Conservation (phyloP, 345 rosid species). For the Eucalyptus microcorys region DNA sequence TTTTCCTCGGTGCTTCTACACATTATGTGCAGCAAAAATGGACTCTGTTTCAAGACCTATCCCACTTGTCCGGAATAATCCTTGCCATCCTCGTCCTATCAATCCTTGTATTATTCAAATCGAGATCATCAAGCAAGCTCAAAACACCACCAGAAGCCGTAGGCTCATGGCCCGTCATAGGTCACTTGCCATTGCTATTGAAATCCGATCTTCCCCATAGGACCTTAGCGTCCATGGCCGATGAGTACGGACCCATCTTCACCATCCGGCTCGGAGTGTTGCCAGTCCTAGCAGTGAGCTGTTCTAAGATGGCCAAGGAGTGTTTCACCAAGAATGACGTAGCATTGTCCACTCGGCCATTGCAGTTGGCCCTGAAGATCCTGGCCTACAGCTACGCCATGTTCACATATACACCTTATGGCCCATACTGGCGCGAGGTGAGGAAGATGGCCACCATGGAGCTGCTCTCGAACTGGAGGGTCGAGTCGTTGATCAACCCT, state of each 20-base stretch:
- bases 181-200: slow-evolving; percentile 13
- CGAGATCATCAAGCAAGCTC: background rate
- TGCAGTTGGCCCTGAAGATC: background rate
- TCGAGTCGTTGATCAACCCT: background rate
- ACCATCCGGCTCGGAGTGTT: slow-evolving; percentile 13
- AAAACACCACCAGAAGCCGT: background rate
- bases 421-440: slow-evolving; percentile 18
- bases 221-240: slow-evolving; percentile 13
- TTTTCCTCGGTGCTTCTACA: background rate
- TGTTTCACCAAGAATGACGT: slow-evolving; percentile 9
- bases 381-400: slow-evolving; percentile 8
- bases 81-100: background rate
- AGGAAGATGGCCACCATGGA: slow-evolving; percentile 7
- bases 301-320: slow-evolving; percentile 5
- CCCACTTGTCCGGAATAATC: background rate
- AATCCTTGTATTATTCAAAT: background rate
- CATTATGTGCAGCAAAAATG: background rate
- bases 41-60: background rate
- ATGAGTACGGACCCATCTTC: slow-evolving; percentile 25
- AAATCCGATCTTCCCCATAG: slow-evolving; percentile 5
- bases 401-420: background rate
- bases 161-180: slow-evolving; percentile 15
- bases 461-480: slow-evolving; percentile 7
- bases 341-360: slow-evolving; percentile 8
- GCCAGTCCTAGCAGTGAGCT: slow-evolving; percentile 8